Base-by-base conservation (phyloP, 2,329 filamentous ascomycete genomes). In the Colletotrichum gigasporum region DNA sequence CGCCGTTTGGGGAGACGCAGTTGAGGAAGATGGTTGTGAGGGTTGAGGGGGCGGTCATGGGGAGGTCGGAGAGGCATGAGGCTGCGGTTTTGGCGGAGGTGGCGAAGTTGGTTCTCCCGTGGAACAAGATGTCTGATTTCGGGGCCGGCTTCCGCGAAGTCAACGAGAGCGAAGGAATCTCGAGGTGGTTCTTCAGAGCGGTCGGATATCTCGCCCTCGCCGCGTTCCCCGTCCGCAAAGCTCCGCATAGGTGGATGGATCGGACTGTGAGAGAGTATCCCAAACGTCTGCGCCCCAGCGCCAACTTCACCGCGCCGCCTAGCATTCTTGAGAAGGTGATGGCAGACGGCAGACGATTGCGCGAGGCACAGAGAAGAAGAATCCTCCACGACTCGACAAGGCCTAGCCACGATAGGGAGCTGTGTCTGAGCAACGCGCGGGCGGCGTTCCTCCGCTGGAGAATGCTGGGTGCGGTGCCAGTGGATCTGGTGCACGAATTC, bases 401-500 rank as follows among this genome's bases (percentile, higher is more conserved):
- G 3, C 30, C 18, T 1, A 47, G 20, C 18, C 58, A 61, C n/a
- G 10, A 39, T 20, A 55, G 20, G 11, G 58, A 61, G 30, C 2
- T 41, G 32, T 61, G 51, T 5, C 28, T 61, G 24, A 18, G 16
- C 16, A 56, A 61, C 11, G 58, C 58, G 2, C 24, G 14, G 6
- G 22, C 41, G 16, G 41, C 58, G 11, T 61, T 61, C 16, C 28
- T 35, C 8, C 52, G 41, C 10, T 65, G 62, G 62, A 42, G 11
- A 4, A 14, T 42, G 6, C 32, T 47, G 7, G 62, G 56, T 1
- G 12, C n/a, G 3, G 22, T 60, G 10, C 28, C 28, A 5, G 11
- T 3, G 2, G 22, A 47, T 1, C 7, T 44, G 2, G 37, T 26
- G 1, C 11, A 0, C 5, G 51, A 56, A 6, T 56, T 56, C 5